phyloP scores from a whole-genome alignment of 352 stramenopile species.

The Aphanomyces invadans region DNA sequence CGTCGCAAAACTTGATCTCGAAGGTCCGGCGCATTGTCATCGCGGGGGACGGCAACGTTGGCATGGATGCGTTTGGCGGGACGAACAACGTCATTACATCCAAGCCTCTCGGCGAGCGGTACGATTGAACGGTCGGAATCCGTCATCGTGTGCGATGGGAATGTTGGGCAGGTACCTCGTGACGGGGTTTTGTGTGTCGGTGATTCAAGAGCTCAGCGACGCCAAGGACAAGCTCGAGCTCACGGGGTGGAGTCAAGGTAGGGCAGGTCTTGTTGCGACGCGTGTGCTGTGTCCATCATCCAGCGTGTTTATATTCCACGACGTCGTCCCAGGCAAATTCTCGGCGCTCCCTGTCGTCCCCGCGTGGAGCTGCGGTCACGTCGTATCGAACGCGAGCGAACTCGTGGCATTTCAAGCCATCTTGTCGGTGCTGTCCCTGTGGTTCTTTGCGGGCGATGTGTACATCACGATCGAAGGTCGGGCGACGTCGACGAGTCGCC shows the following conservation, averaged over 20 bases:
- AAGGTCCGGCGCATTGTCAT: constrained; percentile 8
- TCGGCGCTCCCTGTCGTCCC: constrained; percentile 12
- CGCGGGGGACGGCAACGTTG: background rate
- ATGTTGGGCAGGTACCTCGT: constrained; percentile 12
- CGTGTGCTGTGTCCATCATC: no score
- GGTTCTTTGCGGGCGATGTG: constrained; percentile 11
- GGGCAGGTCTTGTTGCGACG: background rate
- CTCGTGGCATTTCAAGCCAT: constrained; percentile 16
- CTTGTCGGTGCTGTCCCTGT: background rate
- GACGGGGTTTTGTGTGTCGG: constrained; percentile 1
- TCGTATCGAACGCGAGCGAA: constrained; percentile 4
- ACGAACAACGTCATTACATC: constrained; percentile 13
- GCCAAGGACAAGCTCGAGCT: background rate
- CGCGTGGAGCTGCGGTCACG: constrained; percentile 12
- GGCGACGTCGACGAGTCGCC: no score
- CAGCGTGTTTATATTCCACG: background rate
- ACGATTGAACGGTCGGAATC: background rate
- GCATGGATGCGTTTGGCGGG: background rate
- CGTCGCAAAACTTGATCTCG: background rate
- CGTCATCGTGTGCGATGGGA: no score
- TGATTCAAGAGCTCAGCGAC: constrained; percentile 12
- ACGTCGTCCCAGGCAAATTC: background rate
- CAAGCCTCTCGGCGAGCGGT: constrained; percentile 8
- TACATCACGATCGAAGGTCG: constrained; percentile 13
- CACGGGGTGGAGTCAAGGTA: constrained; percentile 22